phyloP scores from a whole-genome alignment of 169 alveolate species.

The Toxoplasma gondii region DNA sequence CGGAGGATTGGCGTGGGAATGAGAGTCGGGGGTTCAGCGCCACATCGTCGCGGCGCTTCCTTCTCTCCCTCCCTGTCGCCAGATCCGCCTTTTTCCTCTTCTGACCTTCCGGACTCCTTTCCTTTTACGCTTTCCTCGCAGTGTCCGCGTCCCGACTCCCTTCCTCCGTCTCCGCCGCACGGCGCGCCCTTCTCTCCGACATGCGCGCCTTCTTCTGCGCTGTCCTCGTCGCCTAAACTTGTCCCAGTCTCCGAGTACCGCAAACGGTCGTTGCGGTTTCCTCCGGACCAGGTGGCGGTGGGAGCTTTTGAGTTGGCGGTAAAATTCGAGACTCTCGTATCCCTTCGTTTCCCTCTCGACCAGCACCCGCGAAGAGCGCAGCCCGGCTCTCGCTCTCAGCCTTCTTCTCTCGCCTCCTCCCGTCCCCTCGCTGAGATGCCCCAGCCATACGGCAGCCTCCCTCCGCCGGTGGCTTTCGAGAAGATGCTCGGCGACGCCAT shows the following conservation, averaged over 20 bases:
- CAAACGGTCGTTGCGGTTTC: background rate
- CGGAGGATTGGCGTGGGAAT: background rate
- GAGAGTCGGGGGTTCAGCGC: background rate
- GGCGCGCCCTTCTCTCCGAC: background rate
- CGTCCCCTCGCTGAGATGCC: background rate
- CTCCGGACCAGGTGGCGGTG: background rate
- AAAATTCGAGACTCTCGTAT: background rate
- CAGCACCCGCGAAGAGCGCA: background rate
- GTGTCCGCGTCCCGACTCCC: background rate
- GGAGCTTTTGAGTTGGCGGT: slow-evolving; percentile 18
- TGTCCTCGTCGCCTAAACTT: background rate
- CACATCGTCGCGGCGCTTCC: background rate
- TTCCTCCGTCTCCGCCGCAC: background rate
- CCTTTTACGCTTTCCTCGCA: background rate
- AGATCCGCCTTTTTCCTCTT: background rate
- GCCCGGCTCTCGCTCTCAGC: background rate
- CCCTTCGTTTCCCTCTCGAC: background rate
- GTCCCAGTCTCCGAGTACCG: background rate
- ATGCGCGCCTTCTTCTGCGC: too few species aligned
- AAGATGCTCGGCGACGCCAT: background rate
- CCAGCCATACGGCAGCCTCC: background rate
- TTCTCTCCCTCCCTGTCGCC: background rate
- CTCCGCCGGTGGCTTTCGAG: background rate
- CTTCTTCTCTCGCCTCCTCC: background rate
- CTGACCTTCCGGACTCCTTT: background rate